Evolutionary conservation across 345 rosid species (phyloP), one percentile per base, ranked within the genome.

Genomic region (Acer yangbiense): DNA sequence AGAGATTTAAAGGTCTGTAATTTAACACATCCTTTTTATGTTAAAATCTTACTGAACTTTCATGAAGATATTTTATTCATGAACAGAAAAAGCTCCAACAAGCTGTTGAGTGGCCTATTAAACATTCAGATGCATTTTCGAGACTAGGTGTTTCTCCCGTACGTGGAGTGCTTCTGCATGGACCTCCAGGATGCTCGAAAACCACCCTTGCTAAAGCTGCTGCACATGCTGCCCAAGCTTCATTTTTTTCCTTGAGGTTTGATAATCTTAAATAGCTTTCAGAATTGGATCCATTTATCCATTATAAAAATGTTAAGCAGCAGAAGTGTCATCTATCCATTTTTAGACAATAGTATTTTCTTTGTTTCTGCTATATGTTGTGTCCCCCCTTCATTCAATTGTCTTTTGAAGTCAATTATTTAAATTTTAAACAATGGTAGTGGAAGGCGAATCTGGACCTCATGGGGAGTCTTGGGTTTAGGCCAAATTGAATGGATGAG

Each of bases 161-260:
- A 72, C 93, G 91, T 72, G 97, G 99, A 70, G 86, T 90, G 68
- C 97, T 95, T 74, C 84, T 96, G 54, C 98, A 96, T 84, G 99
- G 97, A 83, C 98, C 97, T 76, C 98, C 99, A 6, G 99, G 99
- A 78, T 96, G 99, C 88, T 96, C 97, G 20, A 96, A 96, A 88
- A 94, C 97, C n/a, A 96, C 97, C 67, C 97, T 96, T 75, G 97
- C 97, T 52, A 96, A 94, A 88, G 99, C 99, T 16, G 93, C 93
- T 74, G 97, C 97, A 20, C 87, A 93, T 87, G 97, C 96, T 78
- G 91, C 97, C 73, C 92, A 94, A 85, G 96, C 97, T 65, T 92
- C 99, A 23, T 91, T 93, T 86, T 95, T 96, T 79, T 92, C 97
- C 66, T 86, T 93, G 83, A 89, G 97, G 97, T 93, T 76, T 61